Base-by-base conservation (phyloP, 202 grass and related monocot species). In the Carex arenaria region DNA sequence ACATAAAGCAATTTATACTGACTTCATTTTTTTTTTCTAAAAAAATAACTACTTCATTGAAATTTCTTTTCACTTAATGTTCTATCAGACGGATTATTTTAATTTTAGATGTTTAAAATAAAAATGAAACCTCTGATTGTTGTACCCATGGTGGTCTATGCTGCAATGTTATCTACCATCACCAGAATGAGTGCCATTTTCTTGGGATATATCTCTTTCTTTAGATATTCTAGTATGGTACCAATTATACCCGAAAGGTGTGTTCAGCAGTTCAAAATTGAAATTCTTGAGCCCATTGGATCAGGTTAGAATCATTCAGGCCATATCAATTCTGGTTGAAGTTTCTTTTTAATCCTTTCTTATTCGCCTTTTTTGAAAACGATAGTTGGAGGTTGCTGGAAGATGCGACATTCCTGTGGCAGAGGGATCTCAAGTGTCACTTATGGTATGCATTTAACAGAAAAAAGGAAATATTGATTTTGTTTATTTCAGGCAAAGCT, bases 371-470 rank as follows among this genome's bases (percentile, higher is more conserved):
- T 79, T 19, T 31, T 17, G 0, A 85, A 90, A 86, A 85, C 13
- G 63, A 72, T 85, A 98, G 95, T 72, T 95, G 85, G 95, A 98
- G 86, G 67, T 89, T 40, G 95, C 90, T 62, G 93, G 85, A 34
- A 83, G 93, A 72, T 87, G 42, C 0, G 95, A 93, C 78, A 90
- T 98, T 67, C 95, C 95, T 31, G 95, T 98, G 34, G 93, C 93
- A 1, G 95, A 98, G 89, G 95, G 95, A 64, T 98, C 95, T 85
- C 93, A 90, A 84, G 89, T 90, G 54, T 91, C 93, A 17, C 55
- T 98, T 84, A 95, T 69, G 90, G 95, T 95, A 86, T 5, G 57
- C 55, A 68, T 60, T 55, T 22, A 26, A 82, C 11, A 23, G 40
- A 32, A 28, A 64, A 10, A 56, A 38, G 40, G 57, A 59, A 52